phyloP scores from a whole-genome alignment of 805 yeast species.

The Wickerhamomyces strasburgensis region DNA sequence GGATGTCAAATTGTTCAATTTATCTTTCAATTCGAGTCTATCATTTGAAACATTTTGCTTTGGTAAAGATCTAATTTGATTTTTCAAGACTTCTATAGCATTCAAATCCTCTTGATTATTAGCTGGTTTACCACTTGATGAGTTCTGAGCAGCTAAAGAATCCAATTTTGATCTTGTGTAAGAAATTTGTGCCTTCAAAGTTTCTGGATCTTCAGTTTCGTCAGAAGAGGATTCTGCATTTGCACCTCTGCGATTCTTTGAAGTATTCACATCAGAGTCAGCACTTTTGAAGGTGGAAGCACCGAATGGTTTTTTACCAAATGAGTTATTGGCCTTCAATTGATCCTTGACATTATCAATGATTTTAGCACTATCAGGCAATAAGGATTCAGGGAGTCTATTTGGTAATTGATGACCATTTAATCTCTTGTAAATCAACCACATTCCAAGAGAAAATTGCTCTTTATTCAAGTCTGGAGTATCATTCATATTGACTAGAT shows the following conservation, averaged over 20 bases:
- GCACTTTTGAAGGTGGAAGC: constrained; percentile 65
- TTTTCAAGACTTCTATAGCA: constrained; percentile 62
- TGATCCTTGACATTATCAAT: constrained; percentile 67
- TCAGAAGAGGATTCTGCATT: constrained; percentile 9
- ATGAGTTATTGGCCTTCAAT: constrained; percentile 22
- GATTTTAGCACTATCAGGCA: constrained; percentile 80
- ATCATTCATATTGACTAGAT: constrained; percentile 74
- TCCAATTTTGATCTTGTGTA: constrained; percentile 69
- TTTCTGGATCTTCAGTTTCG: constrained; percentile 31
- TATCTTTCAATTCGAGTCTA: constrained; percentile 43
- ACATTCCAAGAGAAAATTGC: constrained; percentile 96
- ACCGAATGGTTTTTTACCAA: constrained; percentile 20
- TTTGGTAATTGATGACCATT: constrained; percentile 85
- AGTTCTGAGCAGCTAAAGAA: constrained; percentile 54
- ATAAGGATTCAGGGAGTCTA: constrained; percentile 78
- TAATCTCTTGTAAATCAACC: constrained; percentile 82
- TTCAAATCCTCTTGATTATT: constrained; percentile 37
- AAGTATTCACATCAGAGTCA: constrained; percentile 51
- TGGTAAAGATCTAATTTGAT: constrained; percentile 47
- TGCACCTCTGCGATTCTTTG: constrained; percentile 54
- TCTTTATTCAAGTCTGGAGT: constrained; percentile 81
- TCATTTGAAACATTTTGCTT: constrained; percentile 29
- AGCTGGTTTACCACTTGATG: constrained; percentile 15
- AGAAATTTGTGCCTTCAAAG: constrained; percentile 57
- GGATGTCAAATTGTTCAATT: constrained; percentile 60